These are phyloP conservation scores for Mallotus repandus DNA, from an alignment of 441 rosid genomes.

Conservation along the genomic window DNA sequence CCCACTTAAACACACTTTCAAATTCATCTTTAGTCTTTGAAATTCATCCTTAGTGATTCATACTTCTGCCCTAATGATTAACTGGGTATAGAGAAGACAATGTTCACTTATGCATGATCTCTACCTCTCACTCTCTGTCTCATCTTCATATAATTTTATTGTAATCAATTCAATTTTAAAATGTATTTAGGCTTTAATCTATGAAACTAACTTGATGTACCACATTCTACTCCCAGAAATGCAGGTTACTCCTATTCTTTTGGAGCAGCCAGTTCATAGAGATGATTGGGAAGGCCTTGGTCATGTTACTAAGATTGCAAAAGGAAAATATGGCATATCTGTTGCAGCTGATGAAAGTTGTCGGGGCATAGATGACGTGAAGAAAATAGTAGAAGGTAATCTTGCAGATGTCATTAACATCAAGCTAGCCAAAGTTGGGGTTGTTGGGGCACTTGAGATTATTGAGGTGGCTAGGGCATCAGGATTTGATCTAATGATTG, in stretches of 20 bases:
- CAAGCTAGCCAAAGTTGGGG: constrained; percentile 86
- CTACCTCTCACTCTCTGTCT: not conserved
- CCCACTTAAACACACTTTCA: too few relatives aligned
- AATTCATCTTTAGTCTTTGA: too few relatives aligned
- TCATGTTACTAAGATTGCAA: constrained; percentile 58
- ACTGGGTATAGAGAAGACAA: not conserved
- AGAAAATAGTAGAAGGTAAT: constrained; percentile 56
- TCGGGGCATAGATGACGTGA: constrained; percentile 59
- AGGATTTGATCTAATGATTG: constrained; percentile 75
- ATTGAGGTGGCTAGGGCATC: constrained; percentile 60
- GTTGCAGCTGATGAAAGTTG: constrained; percentile 98
- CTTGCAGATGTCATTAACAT: constrained; percentile 77
- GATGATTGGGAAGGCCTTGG: constrained; percentile 96
- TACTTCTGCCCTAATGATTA: not conserved
- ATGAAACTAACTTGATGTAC: constrained; percentile 2
- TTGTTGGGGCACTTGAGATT: constrained; percentile 70
- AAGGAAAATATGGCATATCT: constrained; percentile 58
- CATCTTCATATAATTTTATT: too few relatives aligned
- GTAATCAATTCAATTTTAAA: not conserved
- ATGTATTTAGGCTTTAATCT: not conserved
- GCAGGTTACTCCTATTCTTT: constrained; percentile 81
- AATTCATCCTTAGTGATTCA: not conserved
- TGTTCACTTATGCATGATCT: not conserved
- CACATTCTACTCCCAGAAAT: constrained; percentile 50
- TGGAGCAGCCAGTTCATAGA: constrained; percentile 87